Evolutionary conservation across 768 basidiomycete species (phyloP).

Genomic region (Ephemerocybe angulata): DNA sequence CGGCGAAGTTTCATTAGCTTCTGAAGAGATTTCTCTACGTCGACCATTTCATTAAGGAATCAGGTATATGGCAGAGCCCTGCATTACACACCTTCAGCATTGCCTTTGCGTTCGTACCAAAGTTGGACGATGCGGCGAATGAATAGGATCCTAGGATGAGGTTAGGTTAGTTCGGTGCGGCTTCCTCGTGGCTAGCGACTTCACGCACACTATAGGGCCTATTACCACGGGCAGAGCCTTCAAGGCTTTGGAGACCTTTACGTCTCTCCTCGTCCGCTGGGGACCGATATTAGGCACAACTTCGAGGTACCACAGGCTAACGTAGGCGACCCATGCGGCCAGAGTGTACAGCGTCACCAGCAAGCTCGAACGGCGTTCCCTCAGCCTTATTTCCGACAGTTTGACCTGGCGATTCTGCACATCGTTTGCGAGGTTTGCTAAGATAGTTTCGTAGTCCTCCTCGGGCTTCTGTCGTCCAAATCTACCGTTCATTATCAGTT

Average conservation of each 20-base stretch:
- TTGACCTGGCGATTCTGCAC: conserved; percentile 71
- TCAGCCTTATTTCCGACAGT: conserved; percentile 79
- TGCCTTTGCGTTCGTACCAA: conserved; percentile 78
- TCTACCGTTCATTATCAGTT: not conserved
- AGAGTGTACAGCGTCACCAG: conserved; percentile 77
- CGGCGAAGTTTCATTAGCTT: conserved; percentile 73
- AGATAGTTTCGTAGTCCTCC: conserved; percentile 76
- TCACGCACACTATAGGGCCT: conserved; percentile 80
- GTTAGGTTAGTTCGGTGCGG: not conserved
- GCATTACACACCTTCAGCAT: conserved; percentile 63
- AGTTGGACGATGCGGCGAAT: conserved; percentile 76
- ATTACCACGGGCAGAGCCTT: conserved; percentile 58
- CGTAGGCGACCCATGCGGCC: conserved; percentile 68
- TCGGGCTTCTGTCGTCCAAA: conserved; percentile 39
- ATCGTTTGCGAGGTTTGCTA: conserved; percentile 61
- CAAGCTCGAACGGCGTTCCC: conserved; percentile 76
- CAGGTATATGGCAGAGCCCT: not conserved
- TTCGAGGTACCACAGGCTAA: conserved; percentile 69
- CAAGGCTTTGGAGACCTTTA: conserved; percentile 38
- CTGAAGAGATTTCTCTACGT: conserved; percentile 75
- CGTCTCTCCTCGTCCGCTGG: conserved; percentile 20
- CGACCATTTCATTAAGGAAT: not conserved
- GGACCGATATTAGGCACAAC: conserved; percentile 43
- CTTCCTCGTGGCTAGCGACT: no score
- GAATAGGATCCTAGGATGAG: conserved; percentile 55